phyloP scores from a whole-genome alignment of 148 eudicot genomes.

The Cornus kousa region DNA sequence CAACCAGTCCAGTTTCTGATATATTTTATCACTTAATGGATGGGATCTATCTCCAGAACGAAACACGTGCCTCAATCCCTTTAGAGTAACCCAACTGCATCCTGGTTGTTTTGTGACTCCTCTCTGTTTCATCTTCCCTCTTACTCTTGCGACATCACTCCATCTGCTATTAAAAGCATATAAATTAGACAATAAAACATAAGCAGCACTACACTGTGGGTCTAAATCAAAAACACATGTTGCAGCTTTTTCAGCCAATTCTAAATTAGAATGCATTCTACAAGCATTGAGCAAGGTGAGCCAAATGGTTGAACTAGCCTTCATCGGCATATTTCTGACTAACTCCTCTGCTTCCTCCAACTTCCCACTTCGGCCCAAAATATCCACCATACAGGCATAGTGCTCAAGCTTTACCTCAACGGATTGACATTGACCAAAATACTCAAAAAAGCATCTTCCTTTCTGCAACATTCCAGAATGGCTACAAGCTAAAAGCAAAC shows the following conservation, averaged over 20 bases:
- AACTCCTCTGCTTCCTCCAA: conserved; percentile 77
- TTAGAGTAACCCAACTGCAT: conserved; percentile 54
- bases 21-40: conserved; percentile 12
- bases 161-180: conserved; percentile 75
- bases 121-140: conserved; percentile 44
- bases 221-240: conserved; percentile 44
- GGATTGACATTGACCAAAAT: conserved; percentile 27
- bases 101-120: conserved; percentile 46
- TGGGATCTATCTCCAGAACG: conserved; percentile 24
- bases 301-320: conserved; percentile 53
- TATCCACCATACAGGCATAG: conserved; percentile 77
- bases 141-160: conserved; percentile 64
- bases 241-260: conserved; percentile 69
- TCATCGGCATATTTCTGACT: conserved; percentile 56
- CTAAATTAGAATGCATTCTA: conserved; percentile 44
- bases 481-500: conserved; percentile 67
- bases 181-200: conserved; percentile 68
- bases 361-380: conserved; percentile 67
- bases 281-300: conserved; percentile 70
- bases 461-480: conserved; percentile 59
- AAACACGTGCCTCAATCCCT: conserved; percentile 16
- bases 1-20: conserved; percentile 19
- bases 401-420: conserved; percentile 61
- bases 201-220: conserved; percentile 64
- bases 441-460: conserved; percentile 49